Conservation (phyloP, 2,329 filamentous ascomycete species). For the Aspergillus floridensis region DNA sequence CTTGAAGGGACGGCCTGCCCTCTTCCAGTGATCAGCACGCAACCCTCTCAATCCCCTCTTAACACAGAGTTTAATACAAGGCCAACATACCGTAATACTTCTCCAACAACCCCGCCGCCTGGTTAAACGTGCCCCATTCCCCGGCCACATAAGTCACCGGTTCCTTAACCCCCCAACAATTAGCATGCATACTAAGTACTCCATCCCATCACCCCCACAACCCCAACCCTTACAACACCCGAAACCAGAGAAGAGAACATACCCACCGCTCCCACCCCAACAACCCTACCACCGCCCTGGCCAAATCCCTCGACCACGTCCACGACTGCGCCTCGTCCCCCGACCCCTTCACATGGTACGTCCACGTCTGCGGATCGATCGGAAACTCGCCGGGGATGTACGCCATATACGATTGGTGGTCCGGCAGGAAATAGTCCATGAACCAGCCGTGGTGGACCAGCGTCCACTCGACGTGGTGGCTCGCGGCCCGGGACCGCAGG, state of each 20-base stretch:
- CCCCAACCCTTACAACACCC: too few species aligned
- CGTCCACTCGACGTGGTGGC: constrained; percentile 3
- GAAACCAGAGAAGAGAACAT: neutral
- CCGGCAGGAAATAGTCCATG: constrained; percentile 4
- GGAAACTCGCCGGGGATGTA: constrained; percentile 1
- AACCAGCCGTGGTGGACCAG: constrained; percentile 5
- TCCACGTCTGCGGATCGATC: neutral
- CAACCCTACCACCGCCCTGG: neutral
- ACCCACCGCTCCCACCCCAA: neutral
- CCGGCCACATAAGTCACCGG: neutral
- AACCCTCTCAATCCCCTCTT: too few species aligned
- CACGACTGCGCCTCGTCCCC: constrained; percentile 3
- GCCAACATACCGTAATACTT: neutral
- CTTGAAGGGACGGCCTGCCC: neutral
- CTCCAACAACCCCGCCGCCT: neutral
- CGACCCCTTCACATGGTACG: neutral
- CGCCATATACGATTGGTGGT: neutral
- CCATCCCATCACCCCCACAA: too few species aligned
- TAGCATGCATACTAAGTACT: too few species aligned
- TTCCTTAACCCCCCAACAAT: neutral
- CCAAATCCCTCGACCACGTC: constrained; percentile 7
- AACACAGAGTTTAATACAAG: too few species aligned
- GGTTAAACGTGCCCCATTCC: constrained; percentile 6
- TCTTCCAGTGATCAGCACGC: neutral
- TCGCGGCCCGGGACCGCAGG: neutral